These are phyloP conservation scores for Lavandula angustifolia DNA, from an alignment of 257 asterid species.

Conservation along the genomic window DNA sequence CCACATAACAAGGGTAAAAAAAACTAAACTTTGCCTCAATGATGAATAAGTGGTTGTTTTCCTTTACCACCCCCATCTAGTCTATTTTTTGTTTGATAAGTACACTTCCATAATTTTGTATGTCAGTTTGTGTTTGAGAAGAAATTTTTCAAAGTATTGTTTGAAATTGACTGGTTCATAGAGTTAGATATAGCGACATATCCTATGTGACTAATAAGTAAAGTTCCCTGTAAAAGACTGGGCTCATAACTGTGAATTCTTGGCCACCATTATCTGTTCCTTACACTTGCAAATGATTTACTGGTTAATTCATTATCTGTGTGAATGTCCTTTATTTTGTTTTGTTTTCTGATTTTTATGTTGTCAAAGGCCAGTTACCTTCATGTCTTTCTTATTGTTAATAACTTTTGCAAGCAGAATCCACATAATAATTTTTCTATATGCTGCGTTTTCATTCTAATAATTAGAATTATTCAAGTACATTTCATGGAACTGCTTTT, in stretches of 20 bases:
- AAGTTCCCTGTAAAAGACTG: too few relatives aligned
- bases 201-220: too few relatives aligned
- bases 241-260: too few relatives aligned
- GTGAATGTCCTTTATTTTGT: background rate
- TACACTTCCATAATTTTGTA: background rate
- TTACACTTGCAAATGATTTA: conserved; percentile 2
- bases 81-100: conserved; percentile 8
- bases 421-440: background rate
- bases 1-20: conserved; percentile 69
- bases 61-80: background rate
- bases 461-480: background rate
- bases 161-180: conserved; percentile 1
- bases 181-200: too few relatives aligned
- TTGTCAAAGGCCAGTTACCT: conserved; percentile 12
- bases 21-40: conserved; percentile 67
- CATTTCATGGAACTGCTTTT: conserved; percentile 24
- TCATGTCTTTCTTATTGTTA: background rate
- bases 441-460: conserved; percentile 2
- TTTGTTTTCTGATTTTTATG: conserved; percentile 10
- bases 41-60: conserved; percentile 64
- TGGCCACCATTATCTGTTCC: too few relatives aligned
- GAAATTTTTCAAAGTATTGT: background rate
- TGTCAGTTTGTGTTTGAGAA: background rate
- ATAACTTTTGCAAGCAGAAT: background rate
- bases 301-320: too few relatives aligned